Evolutionary conservation across 129 eudicot genomes (phyloP), one percentile per base, ranked within the genome.

Genomic region (Saposhnikovia divaricata): DNA sequence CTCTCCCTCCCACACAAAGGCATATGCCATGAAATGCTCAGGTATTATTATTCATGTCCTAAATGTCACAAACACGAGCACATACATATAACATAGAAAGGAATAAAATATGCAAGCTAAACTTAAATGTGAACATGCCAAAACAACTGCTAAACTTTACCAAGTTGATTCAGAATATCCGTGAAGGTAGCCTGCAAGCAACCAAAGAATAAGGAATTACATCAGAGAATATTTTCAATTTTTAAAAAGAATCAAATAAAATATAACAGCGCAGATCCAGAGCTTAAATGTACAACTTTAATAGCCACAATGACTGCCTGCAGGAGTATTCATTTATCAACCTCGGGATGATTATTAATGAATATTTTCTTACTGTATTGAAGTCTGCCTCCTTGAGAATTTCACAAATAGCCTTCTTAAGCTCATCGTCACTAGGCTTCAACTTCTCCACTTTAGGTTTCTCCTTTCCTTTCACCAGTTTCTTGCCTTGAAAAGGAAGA

Each of bases 131-230:
- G 23, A 42, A 3, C 7, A 74, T n/a, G 34, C 25, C 10, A n/a
- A 14, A 42, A 42, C 4, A 46, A 39, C 31, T 40, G 14, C 40
- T 19, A 23, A 31, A 51, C 93, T 10, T 61, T 87, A 96, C 99
- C 96, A 77, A 96, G 99, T 75, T 55, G 89, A 88, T 90, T 92
- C 81, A 96, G 90, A 89, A 96, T 96, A 86, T 96, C 99, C 3
- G 98, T 96, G 77, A 96, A 96, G 48, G 99, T 96, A 43, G 99
- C 99, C 99, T 96, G 90, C 85, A 96, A 84, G 81, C 55, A 46
- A 84, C 53, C 53, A 68, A 48, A 71, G 23, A 72, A 50, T 72
- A 48, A 19, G 27, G 37, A 55, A 46, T 57, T 45, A 73, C 57
- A 57, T 79, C 47, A 46, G 55, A 23, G 74, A 68, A 61, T 61